A percentile compares a stretch with the other conserved stretches of the same genome.
Evolutionary conservation across 2,329 filamentous ascomycete genomes (phyloP).

Genomic region (Cephalotrichum gorgonifer): DNA sequence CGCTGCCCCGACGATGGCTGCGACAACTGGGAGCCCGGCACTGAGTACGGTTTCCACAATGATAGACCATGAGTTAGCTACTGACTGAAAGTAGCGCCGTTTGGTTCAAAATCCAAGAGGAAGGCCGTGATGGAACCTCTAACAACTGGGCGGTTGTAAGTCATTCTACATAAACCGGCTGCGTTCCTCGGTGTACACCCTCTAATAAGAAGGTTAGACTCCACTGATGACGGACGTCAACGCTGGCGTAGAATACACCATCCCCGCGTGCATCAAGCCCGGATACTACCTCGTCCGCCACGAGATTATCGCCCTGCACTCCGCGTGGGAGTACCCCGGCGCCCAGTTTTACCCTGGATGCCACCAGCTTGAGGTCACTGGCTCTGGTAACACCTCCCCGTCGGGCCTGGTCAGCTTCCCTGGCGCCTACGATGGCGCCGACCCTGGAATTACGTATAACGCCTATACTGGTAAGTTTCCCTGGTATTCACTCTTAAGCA

Average conservation of each 20-base stretch:
- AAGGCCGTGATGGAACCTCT: conserved; percentile 37
- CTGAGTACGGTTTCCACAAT: conserved; percentile 13
- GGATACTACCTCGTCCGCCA: conserved; percentile 50
- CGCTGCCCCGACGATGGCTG: conserved; percentile 33
- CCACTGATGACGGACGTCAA: conserved; percentile 34
- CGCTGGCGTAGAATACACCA: conserved; percentile 36
- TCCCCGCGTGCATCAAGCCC: conserved; percentile 38
- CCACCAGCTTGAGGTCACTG: conserved; percentile 44
- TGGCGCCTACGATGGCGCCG: conserved; percentile 37
- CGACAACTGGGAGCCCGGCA: conserved; percentile 19
- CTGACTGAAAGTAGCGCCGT: not conserved
- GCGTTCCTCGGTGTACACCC: not conserved
- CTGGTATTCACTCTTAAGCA: not conserved
- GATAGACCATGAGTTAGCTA: not conserved
- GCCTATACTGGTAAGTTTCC: conserved; percentile 31
- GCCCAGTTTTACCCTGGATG: conserved; percentile 49
- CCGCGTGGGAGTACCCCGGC: conserved; percentile 35
- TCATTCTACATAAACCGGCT: conserved; percentile 8
- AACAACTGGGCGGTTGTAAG: conserved; percentile 33
- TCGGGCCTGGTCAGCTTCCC: conserved; percentile 39
- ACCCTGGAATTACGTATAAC: conserved; percentile 42
- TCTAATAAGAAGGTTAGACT: conserved; percentile 14
- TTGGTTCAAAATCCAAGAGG: conserved; percentile 18
- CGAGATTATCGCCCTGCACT: conserved; percentile 45
- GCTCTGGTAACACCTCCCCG: conserved; percentile 28